Evolutionary conservation across 2,329 filamentous ascomycete genomes (phyloP), one percentile per base, ranked within the genome.

Genomic region (Ophiocordyceps camponoti-floridani): DNA sequence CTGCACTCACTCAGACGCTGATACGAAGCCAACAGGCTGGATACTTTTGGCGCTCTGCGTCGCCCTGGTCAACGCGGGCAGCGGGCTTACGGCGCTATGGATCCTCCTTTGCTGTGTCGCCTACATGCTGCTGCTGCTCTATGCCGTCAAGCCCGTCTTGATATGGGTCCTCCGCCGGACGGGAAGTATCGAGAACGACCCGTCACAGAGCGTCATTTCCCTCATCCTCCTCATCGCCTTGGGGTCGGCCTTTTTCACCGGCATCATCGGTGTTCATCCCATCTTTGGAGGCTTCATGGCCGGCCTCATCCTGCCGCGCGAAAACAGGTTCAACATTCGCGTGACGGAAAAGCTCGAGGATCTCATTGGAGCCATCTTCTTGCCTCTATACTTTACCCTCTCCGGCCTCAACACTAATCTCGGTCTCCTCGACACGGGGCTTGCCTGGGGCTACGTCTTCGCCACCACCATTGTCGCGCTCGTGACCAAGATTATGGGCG

Each of bases 341-440:
- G 67, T 94, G 38, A 91, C 86, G 0, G 87, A 94, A 57, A 95
- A 95, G 67, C 80, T 96, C 47, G 89, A 96, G 59, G 89, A 96
- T 70, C 66, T 95, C 11, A 80, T 95, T 28, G 77, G 79, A 0
- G 80, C 83, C 1, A 65, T 96, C 1, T 87, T 96, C 52, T 61
- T 95, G 10, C 89, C 89, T 0, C 74, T 96, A 2, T 96, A 95
- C 59, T 96, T 96, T 63, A 87, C 88, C 0, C 74, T 94, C 1
- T 95, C 89, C 1, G 89, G 89, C 3, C 67, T 96, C 8, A 88
- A 78, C 58, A 96, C 89, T 9, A 78, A 96, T 54, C 67, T 96
- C 33, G 88, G 88, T 18, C 69, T 95, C 8, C 70, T 96, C 37
- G 72, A 94, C 52, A 78, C 72, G 50, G 87, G 85, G 4, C 79